Evolutionary conservation across 2,329 filamentous ascomycete species (phyloP).

Genomic region (Beauveria sp.): DNA sequence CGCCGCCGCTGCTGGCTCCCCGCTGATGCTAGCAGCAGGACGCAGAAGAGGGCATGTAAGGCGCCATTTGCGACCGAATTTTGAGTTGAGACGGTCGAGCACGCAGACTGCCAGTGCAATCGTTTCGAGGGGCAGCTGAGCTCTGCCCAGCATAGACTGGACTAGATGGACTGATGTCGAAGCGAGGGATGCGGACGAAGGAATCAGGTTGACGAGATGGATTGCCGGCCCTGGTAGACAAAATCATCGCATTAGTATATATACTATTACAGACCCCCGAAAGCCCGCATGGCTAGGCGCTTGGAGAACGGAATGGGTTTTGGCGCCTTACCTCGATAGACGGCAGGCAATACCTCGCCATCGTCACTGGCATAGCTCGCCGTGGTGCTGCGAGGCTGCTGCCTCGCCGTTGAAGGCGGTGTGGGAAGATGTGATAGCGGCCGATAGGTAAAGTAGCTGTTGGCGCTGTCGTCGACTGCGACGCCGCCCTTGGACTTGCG

Average conservation of each 20-base stretch:
- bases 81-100: conserved; percentile 55
- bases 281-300: no score
- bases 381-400: conserved; percentile 30
- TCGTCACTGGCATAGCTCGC: conserved; percentile 28
- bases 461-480: conserved; percentile 34
- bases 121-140: conserved; percentile 51
- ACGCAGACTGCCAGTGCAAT: conserved; percentile 60
- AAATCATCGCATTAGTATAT: background rate
- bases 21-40: conserved; percentile 12
- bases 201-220: conserved; percentile 59
- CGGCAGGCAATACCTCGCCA: conserved; percentile 32
- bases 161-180: conserved; percentile 51
- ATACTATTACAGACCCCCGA: background rate
- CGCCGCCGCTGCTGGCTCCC: background rate
- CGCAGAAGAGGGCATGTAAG: conserved; percentile 44
- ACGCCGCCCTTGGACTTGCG: conserved; percentile 13
- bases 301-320: background rate
- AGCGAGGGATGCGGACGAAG: conserved; percentile 53
- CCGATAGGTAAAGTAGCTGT: conserved; percentile 54
- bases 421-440: conserved; percentile 62
- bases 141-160: conserved; percentile 52
- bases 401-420: conserved; percentile 50
- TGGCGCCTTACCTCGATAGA: conserved; percentile 27
- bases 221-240: conserved; percentile 49
- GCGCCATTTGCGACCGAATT: conserved; percentile 57